Conservation (phyloP, 1,139 yeast species). For the Saccharomyces hybrid region DNA sequence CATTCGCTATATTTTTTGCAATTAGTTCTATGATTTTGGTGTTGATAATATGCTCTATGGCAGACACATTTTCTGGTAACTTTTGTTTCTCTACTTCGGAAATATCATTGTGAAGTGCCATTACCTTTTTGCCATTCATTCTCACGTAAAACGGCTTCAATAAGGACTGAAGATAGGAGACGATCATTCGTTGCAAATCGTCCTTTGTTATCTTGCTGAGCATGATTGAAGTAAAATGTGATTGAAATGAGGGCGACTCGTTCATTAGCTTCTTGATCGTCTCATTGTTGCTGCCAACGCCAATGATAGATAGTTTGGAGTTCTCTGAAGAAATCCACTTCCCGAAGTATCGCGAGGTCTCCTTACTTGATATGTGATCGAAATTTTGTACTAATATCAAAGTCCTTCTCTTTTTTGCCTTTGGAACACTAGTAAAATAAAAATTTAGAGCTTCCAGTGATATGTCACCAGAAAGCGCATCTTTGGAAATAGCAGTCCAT, state of each 20-base stretch:
- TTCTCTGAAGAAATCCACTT: slow-evolving; percentile 80
- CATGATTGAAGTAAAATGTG: background rate
- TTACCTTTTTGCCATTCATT: background rate
- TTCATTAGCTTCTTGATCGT: background rate
- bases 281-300: slow-evolving; percentile 47
- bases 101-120: background rate
- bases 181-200: background rate
- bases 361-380: slow-evolving; percentile 61
- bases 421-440: slow-evolving; percentile 33
- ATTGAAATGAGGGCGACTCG: background rate
- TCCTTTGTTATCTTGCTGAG: background rate
- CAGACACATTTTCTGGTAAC: slow-evolving; percentile 69
- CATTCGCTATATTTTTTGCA: slow-evolving; percentile 79
- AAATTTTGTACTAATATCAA: slow-evolving; percentile 77
- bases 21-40: slow-evolving; percentile 77
- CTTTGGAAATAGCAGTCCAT: slow-evolving; percentile 63
- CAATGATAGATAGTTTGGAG: slow-evolving; percentile 71
- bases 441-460: slow-evolving; percentile 45
- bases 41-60: slow-evolving; percentile 57
- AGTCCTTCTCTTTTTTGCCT: slow-evolving; percentile 29
- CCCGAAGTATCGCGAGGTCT: slow-evolving; percentile 80
- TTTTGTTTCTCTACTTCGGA: slow-evolving; percentile 63
- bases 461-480: slow-evolving; percentile 46
- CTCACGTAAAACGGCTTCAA: background rate
- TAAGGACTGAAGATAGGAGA: background rate